Conservation (phyloP, 1,139 yeast species). For the Debaryomycetaceae sp. region DNA sequence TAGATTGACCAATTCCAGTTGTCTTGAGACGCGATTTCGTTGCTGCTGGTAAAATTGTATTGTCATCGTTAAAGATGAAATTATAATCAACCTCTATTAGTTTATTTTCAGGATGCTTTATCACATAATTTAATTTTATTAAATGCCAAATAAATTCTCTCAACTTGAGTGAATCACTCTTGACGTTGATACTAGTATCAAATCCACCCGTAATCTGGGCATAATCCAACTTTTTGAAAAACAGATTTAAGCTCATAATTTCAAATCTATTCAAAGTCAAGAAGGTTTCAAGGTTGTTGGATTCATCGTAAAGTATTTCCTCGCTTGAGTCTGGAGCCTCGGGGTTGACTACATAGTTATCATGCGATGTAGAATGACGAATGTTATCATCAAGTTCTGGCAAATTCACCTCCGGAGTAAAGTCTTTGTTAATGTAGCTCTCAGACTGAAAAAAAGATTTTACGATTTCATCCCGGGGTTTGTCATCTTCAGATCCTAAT, state of each 20-base stretch:
- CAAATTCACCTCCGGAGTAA: neutral
- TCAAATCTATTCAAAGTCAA: slow-evolving; percentile 23
- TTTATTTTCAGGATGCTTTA: slow-evolving; percentile 16
- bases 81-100: slow-evolving; percentile 13
- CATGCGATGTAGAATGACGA: neutral
- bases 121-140: slow-evolving; percentile 24
- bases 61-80: slow-evolving; percentile 10
- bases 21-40: neutral
- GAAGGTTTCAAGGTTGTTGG: slow-evolving; percentile 1
- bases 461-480: neutral
- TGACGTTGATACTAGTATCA: slow-evolving; percentile 4
- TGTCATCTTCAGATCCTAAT: neutral
- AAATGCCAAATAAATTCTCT: slow-evolving; percentile 32
- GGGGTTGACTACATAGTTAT: neutral
- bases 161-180: slow-evolving; percentile 27
- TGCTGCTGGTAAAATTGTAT: slow-evolving; percentile 6
- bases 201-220: slow-evolving; percentile 14
- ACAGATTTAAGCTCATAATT: slow-evolving; percentile 21
- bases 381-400: neutral
- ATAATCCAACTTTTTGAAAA: slow-evolving; percentile 24
- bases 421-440: neutral
- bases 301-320: slow-evolving; percentile 7
- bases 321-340: slow-evolving; percentile 1
- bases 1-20: neutral
- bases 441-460: neutral